Evolutionary conservation across 495 filamentous ascomycete species (phyloP).

Genomic region (Annulohypoxylon stygium): DNA sequence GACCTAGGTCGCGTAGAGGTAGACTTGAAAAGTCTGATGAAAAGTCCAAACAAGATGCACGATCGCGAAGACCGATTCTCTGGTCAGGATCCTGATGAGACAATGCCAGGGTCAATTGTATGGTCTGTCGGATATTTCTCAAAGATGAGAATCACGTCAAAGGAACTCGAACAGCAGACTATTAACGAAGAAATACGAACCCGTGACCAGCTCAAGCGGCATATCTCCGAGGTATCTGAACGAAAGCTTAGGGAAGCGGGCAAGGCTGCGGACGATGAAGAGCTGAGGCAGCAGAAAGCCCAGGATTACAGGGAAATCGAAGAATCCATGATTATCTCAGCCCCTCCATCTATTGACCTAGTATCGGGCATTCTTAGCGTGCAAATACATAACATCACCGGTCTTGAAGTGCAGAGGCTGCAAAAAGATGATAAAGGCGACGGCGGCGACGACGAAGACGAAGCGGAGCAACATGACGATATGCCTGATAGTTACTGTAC

Average conservation of each 20-base stretch:
- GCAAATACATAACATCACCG: conserved; percentile 80
- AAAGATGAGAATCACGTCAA: conserved; percentile 69
- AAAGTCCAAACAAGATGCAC: conserved; percentile 63
- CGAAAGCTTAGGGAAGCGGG: conserved; percentile 73
- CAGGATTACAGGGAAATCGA: conserved; percentile 69
- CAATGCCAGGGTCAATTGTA: conserved; percentile 75
- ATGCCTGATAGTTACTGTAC: conserved; percentile 77
- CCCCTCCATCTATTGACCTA: conserved; percentile 67
- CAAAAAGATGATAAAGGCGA: conserved; percentile 59
- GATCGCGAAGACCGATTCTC: conserved; percentile 70
- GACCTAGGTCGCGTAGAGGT: conserved; percentile 77
- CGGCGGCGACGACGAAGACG: conserved; percentile 63
- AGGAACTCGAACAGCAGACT: conserved; percentile 67
- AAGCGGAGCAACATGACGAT: conserved; percentile 70
- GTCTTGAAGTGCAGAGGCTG: conserved; percentile 69
- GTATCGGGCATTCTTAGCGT: conserved; percentile 74
- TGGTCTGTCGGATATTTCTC: conserved; percentile 80
- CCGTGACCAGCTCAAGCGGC: conserved; percentile 65
- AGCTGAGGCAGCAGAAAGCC: conserved; percentile 71
- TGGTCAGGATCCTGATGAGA: conserved; percentile 70
- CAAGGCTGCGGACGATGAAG: conserved; percentile 63
- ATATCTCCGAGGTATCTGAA: conserved; percentile 64
- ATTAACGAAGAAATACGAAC: conserved; percentile 64
- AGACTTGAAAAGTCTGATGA: conserved; percentile 73
- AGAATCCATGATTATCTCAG: conserved; percentile 68